Evolutionary conservation across 352 stramenopile species (phyloP).

Genomic region (Halophytophthora polymorphica): DNA sequence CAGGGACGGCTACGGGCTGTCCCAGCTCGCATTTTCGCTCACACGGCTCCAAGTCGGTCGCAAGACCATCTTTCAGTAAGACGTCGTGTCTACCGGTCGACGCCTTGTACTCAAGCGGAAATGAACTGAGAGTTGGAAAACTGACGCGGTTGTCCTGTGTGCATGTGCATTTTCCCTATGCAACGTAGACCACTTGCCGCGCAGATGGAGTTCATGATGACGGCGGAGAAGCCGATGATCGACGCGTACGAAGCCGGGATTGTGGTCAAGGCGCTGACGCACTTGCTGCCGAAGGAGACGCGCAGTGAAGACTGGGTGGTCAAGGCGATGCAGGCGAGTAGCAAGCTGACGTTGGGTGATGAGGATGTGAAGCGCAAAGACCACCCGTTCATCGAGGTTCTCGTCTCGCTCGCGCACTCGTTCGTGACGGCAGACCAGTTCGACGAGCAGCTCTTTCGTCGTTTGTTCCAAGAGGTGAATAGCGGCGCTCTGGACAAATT

Average conservation of each 20-base stretch:
- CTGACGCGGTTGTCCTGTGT: background rate
- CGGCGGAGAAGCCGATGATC: slow-evolving; percentile 24
- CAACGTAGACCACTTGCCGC: slow-evolving; percentile 36
- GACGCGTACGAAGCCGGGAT: slow-evolving; percentile 46
- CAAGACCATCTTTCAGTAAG: slow-evolving; percentile 55
- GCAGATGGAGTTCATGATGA: slow-evolving; percentile 38
- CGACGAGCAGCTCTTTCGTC: slow-evolving; percentile 43
- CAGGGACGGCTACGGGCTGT: slow-evolving; percentile 38
- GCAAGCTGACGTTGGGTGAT: slow-evolving; percentile 30
- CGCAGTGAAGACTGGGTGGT: slow-evolving; percentile 49
- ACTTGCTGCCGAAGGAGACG: slow-evolving; percentile 50
- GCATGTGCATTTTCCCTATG: background rate
- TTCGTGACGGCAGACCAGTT: slow-evolving; percentile 57
- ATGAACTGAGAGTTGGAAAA: background rate
- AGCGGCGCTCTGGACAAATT: slow-evolving; percentile 35
- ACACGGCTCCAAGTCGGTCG: slow-evolving; percentile 57
- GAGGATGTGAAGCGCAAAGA: slow-evolving; percentile 15
- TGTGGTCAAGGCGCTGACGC: slow-evolving; percentile 39
- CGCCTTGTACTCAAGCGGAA: background rate
- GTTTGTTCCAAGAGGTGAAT: slow-evolving; percentile 44
- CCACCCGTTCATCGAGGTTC: slow-evolving; percentile 23
- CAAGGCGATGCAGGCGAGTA: slow-evolving; percentile 35
- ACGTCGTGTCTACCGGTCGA: background rate
- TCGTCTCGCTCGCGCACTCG: slow-evolving; percentile 45
- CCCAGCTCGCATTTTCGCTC: slow-evolving; percentile 39